A percentile compares a stretch with the other conserved stretches of the same genome.
Evolutionary conservation across 306 rosid species (phyloP).

Genomic region (Prunus armeniaca): DNA sequence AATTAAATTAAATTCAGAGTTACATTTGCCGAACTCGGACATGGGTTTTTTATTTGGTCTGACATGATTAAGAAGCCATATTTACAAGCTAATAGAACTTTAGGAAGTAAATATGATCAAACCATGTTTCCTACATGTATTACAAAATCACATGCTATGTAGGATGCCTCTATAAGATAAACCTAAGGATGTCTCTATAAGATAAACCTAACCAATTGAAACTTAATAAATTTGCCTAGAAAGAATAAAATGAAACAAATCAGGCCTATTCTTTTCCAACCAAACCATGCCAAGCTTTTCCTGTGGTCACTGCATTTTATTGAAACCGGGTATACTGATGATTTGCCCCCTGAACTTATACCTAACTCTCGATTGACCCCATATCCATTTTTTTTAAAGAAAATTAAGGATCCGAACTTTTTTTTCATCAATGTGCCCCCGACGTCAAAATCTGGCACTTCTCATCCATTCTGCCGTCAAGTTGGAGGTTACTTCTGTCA

Average conservation of each 20-base stretch:
- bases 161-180: background rate
- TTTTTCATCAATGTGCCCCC: too few relatives aligned
- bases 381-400: too few relatives aligned
- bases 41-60: background rate
- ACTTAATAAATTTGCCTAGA: background rate
- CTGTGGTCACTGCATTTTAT: background rate
- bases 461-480: too few relatives aligned
- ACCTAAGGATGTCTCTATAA: background rate
- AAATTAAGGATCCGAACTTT: too few relatives aligned
- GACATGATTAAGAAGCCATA: background rate
- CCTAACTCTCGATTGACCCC: too few relatives aligned
- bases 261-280: background rate
- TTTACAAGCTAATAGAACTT: background rate
- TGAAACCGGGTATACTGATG: too few relatives aligned
- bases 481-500: too few relatives aligned
- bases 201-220: background rate
- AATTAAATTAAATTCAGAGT: background rate
- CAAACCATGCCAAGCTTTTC: background rate
- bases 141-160: background rate
- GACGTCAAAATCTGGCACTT: too few relatives aligned
- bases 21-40: background rate
- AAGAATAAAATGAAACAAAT: background rate
- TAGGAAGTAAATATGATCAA: background rate
- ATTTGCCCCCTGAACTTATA: too few relatives aligned
- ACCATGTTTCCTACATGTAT: background rate